These are phyloP conservation scores for Colletotrichum lindemuthianum DNA, from an alignment of 2,329 filamentous ascomycete species.

Conservation along the genomic window DNA sequence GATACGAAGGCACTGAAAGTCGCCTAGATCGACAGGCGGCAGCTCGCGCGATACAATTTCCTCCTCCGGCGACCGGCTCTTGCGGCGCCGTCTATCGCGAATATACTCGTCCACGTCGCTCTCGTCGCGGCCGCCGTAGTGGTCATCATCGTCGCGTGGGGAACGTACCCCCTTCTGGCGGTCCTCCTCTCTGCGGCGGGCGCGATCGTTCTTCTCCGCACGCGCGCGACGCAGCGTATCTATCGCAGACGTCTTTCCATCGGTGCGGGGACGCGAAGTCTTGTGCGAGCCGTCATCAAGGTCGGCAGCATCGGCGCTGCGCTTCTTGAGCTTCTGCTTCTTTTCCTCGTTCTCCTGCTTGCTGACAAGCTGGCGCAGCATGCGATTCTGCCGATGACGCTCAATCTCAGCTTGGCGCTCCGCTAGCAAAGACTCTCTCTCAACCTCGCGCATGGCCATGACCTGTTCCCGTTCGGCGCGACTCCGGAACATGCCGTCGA, in stretches of 20 bases:
- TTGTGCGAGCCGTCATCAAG: constrained; percentile 82
- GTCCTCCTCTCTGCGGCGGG: constrained; percentile 71
- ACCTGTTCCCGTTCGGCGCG: constrained; percentile 81
- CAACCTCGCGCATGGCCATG: constrained; percentile 86
- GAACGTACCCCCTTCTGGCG: constrained; percentile 61
- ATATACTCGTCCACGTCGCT: constrained; percentile 73
- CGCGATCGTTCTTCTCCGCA: constrained; percentile 72
- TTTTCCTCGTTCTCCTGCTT: constrained; percentile 72
- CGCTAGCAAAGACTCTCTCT: constrained; percentile 89
- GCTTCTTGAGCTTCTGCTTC: constrained; percentile 72
- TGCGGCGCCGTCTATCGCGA: constrained; percentile 51
- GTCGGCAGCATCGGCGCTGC: constrained; percentile 82
- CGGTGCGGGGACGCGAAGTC: constrained; percentile 76
- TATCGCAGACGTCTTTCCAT: constrained; percentile 76
- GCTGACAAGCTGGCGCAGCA: constrained; percentile 80
- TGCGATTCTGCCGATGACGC: constrained; percentile 81
- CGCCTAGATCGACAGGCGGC: constrained; percentile 76
- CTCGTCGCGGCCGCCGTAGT: constrained; percentile 70
- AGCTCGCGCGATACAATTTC: constrained; percentile 76
- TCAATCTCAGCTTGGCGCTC: constrained; percentile 87
- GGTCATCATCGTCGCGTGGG: constrained; percentile 53
- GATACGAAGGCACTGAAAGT: constrained; percentile 85
- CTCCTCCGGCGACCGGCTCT: constrained; percentile 66
- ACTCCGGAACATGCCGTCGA: constrained; percentile 86
- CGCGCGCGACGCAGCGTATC: constrained; percentile 72